Base-by-base conservation (phyloP, 164 flowering plant species). In the Aristolochia californica region DNA sequence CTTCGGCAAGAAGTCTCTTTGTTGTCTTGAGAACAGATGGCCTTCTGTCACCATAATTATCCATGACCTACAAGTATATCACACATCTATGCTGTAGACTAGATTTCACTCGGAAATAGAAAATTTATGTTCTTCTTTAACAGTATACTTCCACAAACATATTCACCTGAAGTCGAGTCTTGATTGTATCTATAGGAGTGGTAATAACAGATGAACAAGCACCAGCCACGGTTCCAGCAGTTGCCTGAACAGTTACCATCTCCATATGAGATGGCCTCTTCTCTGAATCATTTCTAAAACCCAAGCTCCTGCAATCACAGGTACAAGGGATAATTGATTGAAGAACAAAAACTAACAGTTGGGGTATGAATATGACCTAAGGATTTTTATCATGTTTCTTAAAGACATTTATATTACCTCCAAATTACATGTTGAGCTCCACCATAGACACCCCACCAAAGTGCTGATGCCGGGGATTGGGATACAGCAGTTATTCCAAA, bases 381-480 rank as follows among this genome's bases (percentile, higher is more conserved):
- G 24, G 12, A 5, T 11, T 18, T 51, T 26, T 18, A 1, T n/a
- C n/a, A 21, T 26, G 27, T 13, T 54, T 11, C 17, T 30, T 5
- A 5, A 13, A 22, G 23, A 20, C 11, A 2, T 7, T 30, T 13
- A 14, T 15, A 54, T 54, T 66, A 83, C 93, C 88, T 83, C 93
- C 96, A 88, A 25, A 88, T 78, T 16, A 70, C 30, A 69, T 80
- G 85, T 61, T 88, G 91, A 18, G 84, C 79, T 38, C 89, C 55
- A 47, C 83, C 91, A 77, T 88, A 88, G 7, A 77, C 57, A 45
- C 84, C 89, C 97, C 94, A 88, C 97, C 97, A 88, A 62, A 88
- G 83, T 34, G 97, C 97, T 48, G 79, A 66, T 48, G 94, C 84
- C 9, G 97, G 97, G 21, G 97, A 70, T 48, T 84, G 83, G 30